Evolutionary conservation across 306 rosid genomes (phyloP).

Genomic region (Prunus fruticosa): DNA sequence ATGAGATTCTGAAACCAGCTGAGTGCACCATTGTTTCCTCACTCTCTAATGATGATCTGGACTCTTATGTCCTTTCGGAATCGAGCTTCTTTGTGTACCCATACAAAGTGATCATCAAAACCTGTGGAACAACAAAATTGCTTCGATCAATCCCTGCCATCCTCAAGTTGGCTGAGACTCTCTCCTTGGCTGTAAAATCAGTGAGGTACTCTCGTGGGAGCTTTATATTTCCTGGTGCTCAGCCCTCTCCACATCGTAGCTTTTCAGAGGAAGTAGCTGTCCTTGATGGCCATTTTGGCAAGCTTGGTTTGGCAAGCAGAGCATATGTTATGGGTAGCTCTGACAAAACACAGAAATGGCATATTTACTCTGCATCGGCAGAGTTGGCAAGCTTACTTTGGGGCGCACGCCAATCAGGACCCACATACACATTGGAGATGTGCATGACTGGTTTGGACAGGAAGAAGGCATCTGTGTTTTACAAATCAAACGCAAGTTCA

Average conservation of each 20-base stretch:
- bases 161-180: conserved; percentile 59
- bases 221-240: conserved; percentile 86
- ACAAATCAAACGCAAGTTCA: conserved; percentile 43
- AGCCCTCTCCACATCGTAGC: conserved; percentile 76
- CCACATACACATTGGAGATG: conserved; percentile 75
- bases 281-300: conserved; percentile 64
- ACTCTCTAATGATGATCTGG: conserved; percentile 66
- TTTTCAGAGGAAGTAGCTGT: conserved; percentile 75
- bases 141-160: conserved; percentile 79
- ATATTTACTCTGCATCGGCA: conserved; percentile 74
- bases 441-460: conserved; percentile 87
- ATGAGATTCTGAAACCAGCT: conserved; percentile 80
- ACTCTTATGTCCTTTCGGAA: conserved; percentile 93
- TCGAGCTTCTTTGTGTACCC: conserved; percentile 89
- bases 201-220: conserved; percentile 86
- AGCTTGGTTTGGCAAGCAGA: conserved; percentile 63
- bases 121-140: conserved; percentile 91
- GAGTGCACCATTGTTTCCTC: conserved; percentile 90
- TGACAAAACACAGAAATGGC: conserved; percentile 67
- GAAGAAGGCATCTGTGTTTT: conserved; percentile 75
- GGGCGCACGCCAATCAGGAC: conserved; percentile 27
- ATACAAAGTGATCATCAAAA: conserved; percentile 76
- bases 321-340: conserved; percentile 72
- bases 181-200: conserved; percentile 67
- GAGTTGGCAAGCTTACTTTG: conserved; percentile 24